Conservation (phyloP, 192 early-diverging fungal genomes). For the Linnemannia exigua region DNA sequence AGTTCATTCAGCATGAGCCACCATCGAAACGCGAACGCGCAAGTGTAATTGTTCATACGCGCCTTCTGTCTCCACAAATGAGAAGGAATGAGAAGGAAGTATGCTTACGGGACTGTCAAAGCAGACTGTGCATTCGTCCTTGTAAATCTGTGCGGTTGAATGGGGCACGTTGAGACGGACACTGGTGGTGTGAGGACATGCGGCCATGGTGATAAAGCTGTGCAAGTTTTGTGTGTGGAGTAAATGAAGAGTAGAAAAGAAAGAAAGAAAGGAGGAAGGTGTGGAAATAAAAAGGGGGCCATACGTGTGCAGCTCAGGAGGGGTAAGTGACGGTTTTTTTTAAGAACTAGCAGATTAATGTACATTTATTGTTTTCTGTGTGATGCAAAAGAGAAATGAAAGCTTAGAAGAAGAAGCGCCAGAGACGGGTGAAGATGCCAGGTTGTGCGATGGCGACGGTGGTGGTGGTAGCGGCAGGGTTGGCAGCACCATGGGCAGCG, state of each 20-base stretch:
- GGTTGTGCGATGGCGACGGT: slow-evolving; percentile 44
- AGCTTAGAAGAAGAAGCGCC: slow-evolving; percentile 40
- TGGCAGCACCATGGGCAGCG: slow-evolving; percentile 14
- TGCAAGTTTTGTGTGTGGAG: background rate
- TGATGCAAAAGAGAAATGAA: background rate
- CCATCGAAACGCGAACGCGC: background rate
- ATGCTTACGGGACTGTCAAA: slow-evolving; percentile 73
- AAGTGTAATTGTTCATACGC: slow-evolving; percentile 21
- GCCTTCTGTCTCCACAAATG: background rate
- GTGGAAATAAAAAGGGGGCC: background rate
- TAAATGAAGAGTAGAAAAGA: background rate
- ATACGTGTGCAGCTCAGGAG: background rate
- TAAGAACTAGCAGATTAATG: background rate
- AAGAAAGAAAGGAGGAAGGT: background rate
- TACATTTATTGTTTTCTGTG: background rate
- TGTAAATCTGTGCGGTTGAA: slow-evolving; percentile 74
- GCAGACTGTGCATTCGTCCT: slow-evolving; percentile 97
- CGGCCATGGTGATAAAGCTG: slow-evolving; percentile 39
- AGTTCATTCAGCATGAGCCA: background rate
- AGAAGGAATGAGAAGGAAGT: background rate
- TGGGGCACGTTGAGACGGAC: slow-evolving; percentile 58
- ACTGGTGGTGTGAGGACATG: slow-evolving; percentile 67
- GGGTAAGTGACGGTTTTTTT: background rate
- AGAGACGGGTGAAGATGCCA: slow-evolving; percentile 37
- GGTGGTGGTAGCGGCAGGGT: slow-evolving; percentile 42